Base-by-base conservation (phyloP, 208 protist genomes). In the Trichomonas vaginalis region DNA sequence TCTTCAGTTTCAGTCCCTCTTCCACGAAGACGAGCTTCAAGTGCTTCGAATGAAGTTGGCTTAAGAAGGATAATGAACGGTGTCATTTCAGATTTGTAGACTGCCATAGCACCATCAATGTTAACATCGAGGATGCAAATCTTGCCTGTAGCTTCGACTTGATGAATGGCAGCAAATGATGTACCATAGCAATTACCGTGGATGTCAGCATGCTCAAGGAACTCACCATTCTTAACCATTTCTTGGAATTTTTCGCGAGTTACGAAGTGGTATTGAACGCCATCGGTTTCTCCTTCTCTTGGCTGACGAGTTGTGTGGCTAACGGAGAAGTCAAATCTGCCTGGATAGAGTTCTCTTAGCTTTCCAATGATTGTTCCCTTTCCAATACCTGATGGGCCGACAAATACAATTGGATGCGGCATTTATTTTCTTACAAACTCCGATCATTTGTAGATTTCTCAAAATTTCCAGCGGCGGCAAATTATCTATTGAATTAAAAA, bases 121-220 rank as follows among this genome's bases (percentile, higher is more conserved):
- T 98, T 97, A 21, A 98, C 96, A 95, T 98, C 97, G 17, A 98
- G 79, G 8, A 98, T 48, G 86, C 96, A 97, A 46, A 98, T 97
- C 96, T 98, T 96, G 12, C 95, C 90, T 35, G 92, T 49, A 27
- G 62, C 88, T 17, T 70, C 40, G 8, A 97, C 96, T 40, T 47
- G n/a, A 49, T 96, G 0, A 40, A 97, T 95, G 47, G 82, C 86
- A 4, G 49, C 83, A n/a, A 96, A 95, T 56, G 96, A 96, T 6
- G 97, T 98, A 48, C 97, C 97, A 96, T 98, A 98, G 49, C 96
- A 95, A 95, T 98, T 98, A 27, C 96, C 96, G 95, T 98, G 97
- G 40, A 98, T 97, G 49, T 97, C 95, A 17, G 97, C 97, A 70
- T 96, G 83, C 95, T 98, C 97, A 27, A 98, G 88, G 62, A 98